A percentile compares a stretch with the other conserved stretches of the same genome.
phyloP scores from a whole-genome alignment of 768 basidiomycete genomes.

The Lyophyllum atratum region DNA sequence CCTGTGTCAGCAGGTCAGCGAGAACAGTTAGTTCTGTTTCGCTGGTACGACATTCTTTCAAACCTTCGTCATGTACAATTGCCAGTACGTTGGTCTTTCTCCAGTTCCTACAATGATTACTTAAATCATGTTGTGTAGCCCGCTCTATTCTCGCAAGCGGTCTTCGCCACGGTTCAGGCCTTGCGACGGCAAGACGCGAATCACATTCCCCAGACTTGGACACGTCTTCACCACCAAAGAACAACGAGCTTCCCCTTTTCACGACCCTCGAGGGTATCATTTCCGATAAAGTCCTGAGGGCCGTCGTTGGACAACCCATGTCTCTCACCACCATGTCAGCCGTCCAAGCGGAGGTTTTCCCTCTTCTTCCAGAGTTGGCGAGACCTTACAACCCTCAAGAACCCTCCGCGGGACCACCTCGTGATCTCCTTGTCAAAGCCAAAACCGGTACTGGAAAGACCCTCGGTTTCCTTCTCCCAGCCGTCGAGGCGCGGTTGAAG shows the following conservation, averaged over 20 bases:
- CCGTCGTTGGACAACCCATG: constrained; percentile 67
- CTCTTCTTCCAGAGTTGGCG: constrained; percentile 71
- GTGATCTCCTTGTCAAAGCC: constrained; percentile 85
- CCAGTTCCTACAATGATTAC: background rate
- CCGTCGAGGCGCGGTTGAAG: constrained; percentile 74
- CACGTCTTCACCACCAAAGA: background rate
- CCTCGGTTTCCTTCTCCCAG: constrained; percentile 84
- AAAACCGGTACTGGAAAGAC: constrained; percentile 93
- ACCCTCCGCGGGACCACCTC: constrained; percentile 27
- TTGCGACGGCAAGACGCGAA: constrained; percentile 7
- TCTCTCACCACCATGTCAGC: constrained; percentile 70
- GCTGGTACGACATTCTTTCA: constrained; percentile 23
- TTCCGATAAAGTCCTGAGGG: constrained; percentile 47
- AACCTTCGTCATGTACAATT: constrained; percentile 12
- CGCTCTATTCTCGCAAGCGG: background rate
- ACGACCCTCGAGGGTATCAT: constrained; percentile 38
- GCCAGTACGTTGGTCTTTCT: constrained; percentile 16
- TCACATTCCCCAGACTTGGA: background rate
- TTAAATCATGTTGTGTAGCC: background rate
- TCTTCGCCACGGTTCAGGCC: constrained; percentile 12
- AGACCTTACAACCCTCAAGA: constrained; percentile 46
- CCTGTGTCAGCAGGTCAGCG: constrained; percentile 15
- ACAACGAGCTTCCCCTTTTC: constrained; percentile 32
- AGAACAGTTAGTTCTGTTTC: constrained; percentile 23
- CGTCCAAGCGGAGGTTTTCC: constrained; percentile 81